Evolutionary conservation across 495 filamentous ascomycete genomes (phyloP), one percentile per base, ranked within the genome.

Genomic region (Pyronema omphalodes): DNA sequence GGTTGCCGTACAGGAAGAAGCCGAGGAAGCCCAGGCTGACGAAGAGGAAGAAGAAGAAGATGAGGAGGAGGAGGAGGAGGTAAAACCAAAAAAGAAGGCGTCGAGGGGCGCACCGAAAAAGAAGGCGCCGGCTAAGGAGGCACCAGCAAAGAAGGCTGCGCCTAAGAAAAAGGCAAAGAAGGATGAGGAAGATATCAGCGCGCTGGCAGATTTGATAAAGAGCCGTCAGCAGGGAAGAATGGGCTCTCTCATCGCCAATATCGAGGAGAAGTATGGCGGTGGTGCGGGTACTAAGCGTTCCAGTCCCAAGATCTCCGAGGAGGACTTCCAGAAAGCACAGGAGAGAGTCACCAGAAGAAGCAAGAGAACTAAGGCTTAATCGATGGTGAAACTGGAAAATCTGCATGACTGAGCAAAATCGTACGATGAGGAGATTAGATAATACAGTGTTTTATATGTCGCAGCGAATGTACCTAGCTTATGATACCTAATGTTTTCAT

Each of bases 221-320:
- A 67, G 70, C 57, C 69, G 75, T 29, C 74, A 79, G 59, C 66
- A 72, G 55, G 63, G 67, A 15, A 70, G 77, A 9, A 69, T 66
- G 7, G 71, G 61, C 19, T 64, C 66, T 15, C 81, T 94, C 63
- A 67, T 88, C 18, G 81, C 82, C 44, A 63, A 71, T 45, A 58
- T 93, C 34, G 84, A 81, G 56, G 84, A 77, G 23, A 88, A 85
- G 69, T 93, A 91, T 63, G 76, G 71, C 7, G 68, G 70, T 14
- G 61, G 70, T 37, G 45, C 69, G 23, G 65, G 59, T 18, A 63
- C 58, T 39, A 63, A 64, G 53, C 64, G 63, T 51, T 57, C 68
- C 53, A 7, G 9, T 4, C 36, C 34, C 14, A 79, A 79, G 62
- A 79, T 80, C 8, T 73, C 78, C 0, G 84, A 86, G 62, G 81